Evolutionary conservation across 2,329 filamentous ascomycete species (phyloP), one percentile per base, ranked within the genome.

Genomic region (Aspergillus piperis): DNA sequence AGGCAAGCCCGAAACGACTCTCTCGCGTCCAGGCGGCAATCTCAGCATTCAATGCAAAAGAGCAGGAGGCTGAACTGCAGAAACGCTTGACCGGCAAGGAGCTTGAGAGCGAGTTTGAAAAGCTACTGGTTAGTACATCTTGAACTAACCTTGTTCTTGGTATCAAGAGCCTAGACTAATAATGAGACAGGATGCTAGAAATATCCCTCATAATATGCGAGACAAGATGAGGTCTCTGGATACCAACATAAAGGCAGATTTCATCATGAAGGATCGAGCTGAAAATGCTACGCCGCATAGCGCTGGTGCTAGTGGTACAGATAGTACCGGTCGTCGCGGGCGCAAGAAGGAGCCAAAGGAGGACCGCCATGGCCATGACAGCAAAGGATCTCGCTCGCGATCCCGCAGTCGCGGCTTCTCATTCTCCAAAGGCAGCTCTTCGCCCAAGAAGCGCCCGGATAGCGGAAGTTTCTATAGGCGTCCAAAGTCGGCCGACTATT

Each of bases 201-300:
- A 98, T 70, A 96, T 98, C 57, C 93, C 94, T 3, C 91, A 96
- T 71, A 90, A 96, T 65, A 92, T 96, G 82, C 85, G 94, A 58
- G 92, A 94, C 75, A 96, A 96, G 79, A 97, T 99, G 92, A 86
- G 94, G 49, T 93, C 88, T 59, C 81, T 99, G 62, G 92, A 91
- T 64, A 85, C 91, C 65, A 90, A 90, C 38, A 93, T 98, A 80
- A 99, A 99, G 78, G 91, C 92, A 73, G 93, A 98, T 72, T 96
- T 99, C 70, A 92, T 98, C 69, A 88, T 89, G 56, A 93, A 96
- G 74, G 91, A 97, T 73, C 91, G 90, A 82, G 86, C 86, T 6
- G 89, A 90, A 73, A 88, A 83, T 76, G 80, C 72, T 70, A 77
- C 73, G 71, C 80, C 78, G 65, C 80, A 64, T 78, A 75, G 66